Percentiles rank a stretch among this genome's conserved stretches.
These are phyloP conservation scores for Gentiana macrophylla DNA, from an alignment of 257 asterid genomes.

Conservation along the genomic window DNA sequence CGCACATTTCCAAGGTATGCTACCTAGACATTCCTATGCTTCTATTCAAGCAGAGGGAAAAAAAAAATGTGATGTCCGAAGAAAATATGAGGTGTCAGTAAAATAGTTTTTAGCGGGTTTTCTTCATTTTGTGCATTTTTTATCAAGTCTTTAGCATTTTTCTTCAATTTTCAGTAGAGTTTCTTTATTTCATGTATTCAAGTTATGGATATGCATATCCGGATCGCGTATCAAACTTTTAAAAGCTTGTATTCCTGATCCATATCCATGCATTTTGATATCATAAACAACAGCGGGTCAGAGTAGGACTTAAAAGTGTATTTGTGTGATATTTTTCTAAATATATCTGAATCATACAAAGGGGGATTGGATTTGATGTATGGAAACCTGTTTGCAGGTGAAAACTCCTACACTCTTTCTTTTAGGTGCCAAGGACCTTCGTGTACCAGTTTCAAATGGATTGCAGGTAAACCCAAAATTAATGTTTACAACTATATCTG, in stretches of 20 bases:
- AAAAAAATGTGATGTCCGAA: background rate
- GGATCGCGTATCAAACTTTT: too few species aligned
- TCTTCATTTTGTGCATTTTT: background rate
- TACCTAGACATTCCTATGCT: background rate
- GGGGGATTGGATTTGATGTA: background rate
- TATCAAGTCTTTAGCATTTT: too few species aligned
- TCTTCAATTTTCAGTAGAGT: too few species aligned
- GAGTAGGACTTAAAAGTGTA: background rate
- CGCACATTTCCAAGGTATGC: slow-evolving; percentile 66
- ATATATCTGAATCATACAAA: background rate
- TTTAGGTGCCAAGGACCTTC: slow-evolving; percentile 85
- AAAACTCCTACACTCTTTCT: slow-evolving; percentile 75
- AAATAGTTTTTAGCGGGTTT: background rate
- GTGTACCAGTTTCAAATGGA: slow-evolving; percentile 78
- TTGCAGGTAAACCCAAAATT: slow-evolving; percentile 49
- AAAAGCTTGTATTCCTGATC: too few species aligned
- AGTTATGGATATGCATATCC: too few species aligned
- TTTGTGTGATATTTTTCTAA: too few species aligned
- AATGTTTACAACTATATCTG: background rate
- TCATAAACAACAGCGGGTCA: too few species aligned
- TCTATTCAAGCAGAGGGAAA: too few species aligned
- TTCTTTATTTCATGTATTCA: too few species aligned
- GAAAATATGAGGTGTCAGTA: background rate
- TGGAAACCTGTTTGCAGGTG: slow-evolving; percentile 40
- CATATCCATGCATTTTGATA: too few species aligned